These are phyloP conservation scores for Tuber brumale DNA, from an alignment of 495 filamentous ascomycete species.

Conservation along the genomic window DNA sequence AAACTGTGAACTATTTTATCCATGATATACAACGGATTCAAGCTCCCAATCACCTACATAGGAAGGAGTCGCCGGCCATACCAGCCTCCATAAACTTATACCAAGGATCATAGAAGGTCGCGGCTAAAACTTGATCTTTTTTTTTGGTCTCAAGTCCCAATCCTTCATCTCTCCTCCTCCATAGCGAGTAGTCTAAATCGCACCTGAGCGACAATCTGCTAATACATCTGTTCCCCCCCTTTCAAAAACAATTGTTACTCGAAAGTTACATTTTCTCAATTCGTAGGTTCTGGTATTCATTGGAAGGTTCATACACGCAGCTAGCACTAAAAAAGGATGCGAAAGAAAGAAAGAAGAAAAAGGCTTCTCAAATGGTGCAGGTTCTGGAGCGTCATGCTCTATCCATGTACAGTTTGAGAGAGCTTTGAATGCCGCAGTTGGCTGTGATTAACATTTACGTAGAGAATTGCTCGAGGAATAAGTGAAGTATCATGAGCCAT, in stretches of 20 bases:
- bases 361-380: no score
- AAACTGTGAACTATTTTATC: not conserved
- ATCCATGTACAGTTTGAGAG: no score
- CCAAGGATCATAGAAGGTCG: not conserved
- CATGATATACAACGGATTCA: not conserved
- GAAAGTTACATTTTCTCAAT: not conserved
- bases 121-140: not conserved
- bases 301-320: not conserved
- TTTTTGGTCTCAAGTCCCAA: not conserved
- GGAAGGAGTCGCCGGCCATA: not conserved
- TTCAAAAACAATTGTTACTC: not conserved
- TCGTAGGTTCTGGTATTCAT: not conserved
- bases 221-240: no score
- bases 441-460: no score
- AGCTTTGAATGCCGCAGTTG: no score
- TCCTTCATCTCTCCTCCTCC: not conserved
- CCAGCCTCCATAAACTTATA: no score
- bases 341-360: no score
- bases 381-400: no score
- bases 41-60: not conserved
- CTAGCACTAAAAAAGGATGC: not conserved
- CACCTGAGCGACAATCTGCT: no score
- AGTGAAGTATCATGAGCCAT: not conserved
- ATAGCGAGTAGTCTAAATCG: no score
- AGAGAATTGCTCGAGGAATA: not conserved